phyloP scores from a whole-genome alignment of 352 stramenopile genomes.

The Phytophthora foliorum region DNA sequence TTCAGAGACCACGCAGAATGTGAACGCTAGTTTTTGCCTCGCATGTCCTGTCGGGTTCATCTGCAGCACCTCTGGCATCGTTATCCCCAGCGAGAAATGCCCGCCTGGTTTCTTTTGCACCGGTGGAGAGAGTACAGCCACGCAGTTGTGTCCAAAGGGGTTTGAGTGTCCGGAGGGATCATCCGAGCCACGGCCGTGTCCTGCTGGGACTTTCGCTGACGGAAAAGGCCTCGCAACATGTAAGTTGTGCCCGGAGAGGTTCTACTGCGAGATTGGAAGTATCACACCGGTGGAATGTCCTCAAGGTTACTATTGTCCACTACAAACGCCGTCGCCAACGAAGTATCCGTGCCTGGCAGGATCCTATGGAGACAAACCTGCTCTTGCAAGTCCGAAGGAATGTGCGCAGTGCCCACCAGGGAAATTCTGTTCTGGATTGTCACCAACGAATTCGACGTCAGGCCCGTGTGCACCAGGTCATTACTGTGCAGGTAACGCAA shows the following conservation, averaged over 20 bases:
- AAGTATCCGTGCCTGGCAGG: constrained; percentile 70
- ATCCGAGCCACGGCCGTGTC: constrained; percentile 61
- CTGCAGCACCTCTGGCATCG: constrained; percentile 65
- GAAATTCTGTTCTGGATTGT: constrained; percentile 79
- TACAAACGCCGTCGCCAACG: constrained; percentile 50
- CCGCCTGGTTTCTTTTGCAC: constrained; percentile 69
- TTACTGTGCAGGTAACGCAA: constrained; percentile 70
- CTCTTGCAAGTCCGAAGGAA: constrained; percentile 49
- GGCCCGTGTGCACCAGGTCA: constrained; percentile 71
- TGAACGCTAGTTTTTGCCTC: constrained; percentile 65
- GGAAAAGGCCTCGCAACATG: constrained; percentile 64
- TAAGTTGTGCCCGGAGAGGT: constrained; percentile 78
- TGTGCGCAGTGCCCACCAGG: constrained; percentile 73
- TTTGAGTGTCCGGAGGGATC: constrained; percentile 81
- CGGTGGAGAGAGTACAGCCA: constrained; percentile 63
- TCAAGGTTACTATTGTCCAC: constrained; percentile 82
- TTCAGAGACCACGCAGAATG: constrained; percentile 75
- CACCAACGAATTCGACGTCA: constrained; percentile 61
- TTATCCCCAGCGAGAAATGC: constrained; percentile 59
- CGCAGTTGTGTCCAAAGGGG: constrained; percentile 66
- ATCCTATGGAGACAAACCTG: constrained; percentile 61
- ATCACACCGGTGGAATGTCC: constrained; percentile 63
- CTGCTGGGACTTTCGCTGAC: constrained; percentile 72
- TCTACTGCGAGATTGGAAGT: constrained; percentile 66
- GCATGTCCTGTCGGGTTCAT: constrained; percentile 72